These are phyloP conservation scores for Tetracentron sinense DNA, from an alignment of 164 flowering plant species.

Conservation along the genomic window DNA sequence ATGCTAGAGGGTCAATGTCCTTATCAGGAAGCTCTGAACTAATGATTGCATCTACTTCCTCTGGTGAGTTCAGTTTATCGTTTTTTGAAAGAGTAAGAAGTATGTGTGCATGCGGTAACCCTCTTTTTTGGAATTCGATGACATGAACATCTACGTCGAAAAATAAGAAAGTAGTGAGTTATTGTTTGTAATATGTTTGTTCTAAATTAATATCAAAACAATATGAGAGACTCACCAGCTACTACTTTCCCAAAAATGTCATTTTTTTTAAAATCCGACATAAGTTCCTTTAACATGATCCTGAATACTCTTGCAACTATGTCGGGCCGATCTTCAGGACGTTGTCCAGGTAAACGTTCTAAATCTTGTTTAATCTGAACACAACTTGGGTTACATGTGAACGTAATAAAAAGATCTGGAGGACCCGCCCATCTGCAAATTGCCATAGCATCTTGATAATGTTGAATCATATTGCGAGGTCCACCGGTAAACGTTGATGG, in stretches of 20 bases:
- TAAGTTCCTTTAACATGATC: slow-evolving; percentile 5
- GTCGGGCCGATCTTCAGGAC: slow-evolving; percentile 13
- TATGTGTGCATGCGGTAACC: slow-evolving; percentile 14
- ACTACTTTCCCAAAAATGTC: not conserved
- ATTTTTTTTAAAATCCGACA: not conserved
- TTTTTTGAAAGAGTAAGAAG: not conserved
- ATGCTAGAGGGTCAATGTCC: not conserved
- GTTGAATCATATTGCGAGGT: too few species aligned
- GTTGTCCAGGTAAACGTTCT: not conserved
- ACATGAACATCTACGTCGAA: not conserved
- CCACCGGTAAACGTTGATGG: too few species aligned
- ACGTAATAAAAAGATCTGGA: slow-evolving; percentile 15
- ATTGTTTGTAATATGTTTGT: not conserved
- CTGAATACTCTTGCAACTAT: slow-evolving; percentile 14
- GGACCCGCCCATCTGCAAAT: slow-evolving; percentile 25
- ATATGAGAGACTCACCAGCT: not conserved
- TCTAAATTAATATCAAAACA: not conserved
- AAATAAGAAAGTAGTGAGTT: too few species aligned
- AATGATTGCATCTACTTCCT: not conserved
- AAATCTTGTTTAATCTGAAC: not conserved
- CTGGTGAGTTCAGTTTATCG: not conserved
- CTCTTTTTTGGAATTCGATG: slow-evolving; percentile 19
- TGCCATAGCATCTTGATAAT: too few species aligned
- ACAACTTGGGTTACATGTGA: slow-evolving; percentile 17
- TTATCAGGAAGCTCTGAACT: slow-evolving; percentile 2